Percentiles rank a stretch among this genome's conserved stretches.
Conservation (phyloP, 2,329 filamentous ascomycete genomes). For the Gnomoniopsis sp. region DNA sequence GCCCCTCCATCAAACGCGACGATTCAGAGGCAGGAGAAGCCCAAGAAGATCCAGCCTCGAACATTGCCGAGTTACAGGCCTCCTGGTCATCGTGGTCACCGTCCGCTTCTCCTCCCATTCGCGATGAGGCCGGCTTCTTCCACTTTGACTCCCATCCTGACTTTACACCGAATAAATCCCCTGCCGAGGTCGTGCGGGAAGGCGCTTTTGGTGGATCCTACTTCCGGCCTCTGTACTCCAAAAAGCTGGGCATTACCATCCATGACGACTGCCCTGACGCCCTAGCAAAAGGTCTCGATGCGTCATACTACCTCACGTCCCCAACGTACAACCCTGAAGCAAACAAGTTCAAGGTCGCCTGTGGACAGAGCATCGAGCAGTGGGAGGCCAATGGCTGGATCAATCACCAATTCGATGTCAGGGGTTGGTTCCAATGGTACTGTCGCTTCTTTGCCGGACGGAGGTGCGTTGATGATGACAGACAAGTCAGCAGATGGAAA, state of each 20-base stretch:
- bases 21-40: background rate
- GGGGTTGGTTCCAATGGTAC: constrained; percentile 58
- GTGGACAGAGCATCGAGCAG: constrained; percentile 51
- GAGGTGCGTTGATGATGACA: constrained; percentile 47
- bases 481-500: constrained; percentile 49
- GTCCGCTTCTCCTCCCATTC: constrained; percentile 34
- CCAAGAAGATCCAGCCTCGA: background rate
- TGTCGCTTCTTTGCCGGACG: constrained; percentile 48
- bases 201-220: constrained; percentile 51
- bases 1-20: background rate
- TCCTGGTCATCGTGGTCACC: constrained; percentile 43
- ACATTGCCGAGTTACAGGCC: constrained; percentile 23
- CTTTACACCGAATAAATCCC: constrained; percentile 52
- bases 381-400: constrained; percentile 57
- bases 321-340: constrained; percentile 41
- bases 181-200: constrained; percentile 47
- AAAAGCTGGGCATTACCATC: constrained; percentile 37
- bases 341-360: constrained; percentile 51
- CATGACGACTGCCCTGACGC: constrained; percentile 41
- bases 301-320: constrained; percentile 35
- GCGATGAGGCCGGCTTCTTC: constrained; percentile 38
- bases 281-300: constrained; percentile 40
- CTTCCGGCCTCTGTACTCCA: constrained; percentile 45
- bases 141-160: constrained; percentile 40
- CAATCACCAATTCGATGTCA: constrained; percentile 46